These are phyloP conservation scores for Calamus simplicifolius DNA, from an alignment of 176 grass and related monocot species.

Conservation along the genomic window DNA sequence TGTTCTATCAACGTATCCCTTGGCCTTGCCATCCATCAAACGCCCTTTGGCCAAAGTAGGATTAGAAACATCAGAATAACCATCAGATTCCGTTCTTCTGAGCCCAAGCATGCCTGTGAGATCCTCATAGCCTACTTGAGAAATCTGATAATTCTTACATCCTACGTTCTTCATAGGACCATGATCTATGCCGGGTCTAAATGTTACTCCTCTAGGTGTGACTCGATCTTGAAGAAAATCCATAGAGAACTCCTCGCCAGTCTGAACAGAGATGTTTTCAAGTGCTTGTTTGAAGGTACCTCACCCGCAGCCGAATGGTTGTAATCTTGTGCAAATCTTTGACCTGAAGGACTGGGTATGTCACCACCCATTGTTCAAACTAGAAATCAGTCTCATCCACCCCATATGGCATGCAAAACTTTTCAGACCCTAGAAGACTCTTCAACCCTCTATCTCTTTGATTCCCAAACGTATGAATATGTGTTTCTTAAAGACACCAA, in stretches of 20 bases:
- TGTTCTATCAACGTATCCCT: background rate
- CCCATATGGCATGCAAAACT: background rate
- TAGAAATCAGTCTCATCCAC: background rate
- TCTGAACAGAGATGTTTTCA: slow-evolving; percentile 9
- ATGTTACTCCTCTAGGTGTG: background rate
- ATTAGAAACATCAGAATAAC: slow-evolving; percentile 30
- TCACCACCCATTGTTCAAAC: background rate
- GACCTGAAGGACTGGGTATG: background rate
- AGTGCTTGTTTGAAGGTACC: background rate
- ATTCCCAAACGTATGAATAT: too few relatives aligned
- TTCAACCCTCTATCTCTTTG: too few relatives aligned
- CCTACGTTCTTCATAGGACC: background rate
- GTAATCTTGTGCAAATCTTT: background rate
- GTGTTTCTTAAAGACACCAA: too few relatives aligned
- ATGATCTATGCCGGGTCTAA: background rate
- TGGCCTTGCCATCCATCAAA: slow-evolving; percentile 30
- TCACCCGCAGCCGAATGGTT: background rate
- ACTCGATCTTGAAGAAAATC: slow-evolving; percentile 16
- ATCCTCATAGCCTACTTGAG: slow-evolving; percentile 35
- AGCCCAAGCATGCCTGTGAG: slow-evolving; percentile 38
- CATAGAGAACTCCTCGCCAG: slow-evolving; percentile 11
- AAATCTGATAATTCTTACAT: slow-evolving; percentile 19
- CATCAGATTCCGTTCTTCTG: slow-evolving; percentile 34
- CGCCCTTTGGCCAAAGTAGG: slow-evolving; percentile 26
- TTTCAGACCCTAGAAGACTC: background rate